Percentiles rank a stretch among this genome's conserved stretches.
Conservation (phyloP, 345 rosid genomes). For the Citrus unshiu region DNA sequence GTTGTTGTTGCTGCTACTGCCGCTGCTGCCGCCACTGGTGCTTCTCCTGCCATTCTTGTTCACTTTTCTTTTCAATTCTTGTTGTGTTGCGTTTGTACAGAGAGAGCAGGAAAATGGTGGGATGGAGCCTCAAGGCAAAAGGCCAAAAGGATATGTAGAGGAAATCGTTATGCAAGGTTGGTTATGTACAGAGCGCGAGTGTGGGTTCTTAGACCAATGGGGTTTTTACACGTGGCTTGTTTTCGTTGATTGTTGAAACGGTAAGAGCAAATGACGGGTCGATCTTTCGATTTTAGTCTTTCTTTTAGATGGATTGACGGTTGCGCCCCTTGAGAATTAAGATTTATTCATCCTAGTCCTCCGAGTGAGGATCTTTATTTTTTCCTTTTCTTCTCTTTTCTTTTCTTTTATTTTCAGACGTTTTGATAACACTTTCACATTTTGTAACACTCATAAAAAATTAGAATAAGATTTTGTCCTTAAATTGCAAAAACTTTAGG, state of each 20-base stretch:
- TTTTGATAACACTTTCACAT: neutral
- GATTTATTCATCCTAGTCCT: too few species aligned
- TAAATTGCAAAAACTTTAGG: too few species aligned
- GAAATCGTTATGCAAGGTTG: slow-evolving; percentile 12
- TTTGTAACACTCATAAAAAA: neutral
- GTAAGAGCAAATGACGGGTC: slow-evolving; percentile 6
- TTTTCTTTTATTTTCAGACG: too few species aligned
- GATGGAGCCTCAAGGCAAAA: neutral
- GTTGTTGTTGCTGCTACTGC: neutral
- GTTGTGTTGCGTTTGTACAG: too few species aligned
- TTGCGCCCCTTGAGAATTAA: neutral
- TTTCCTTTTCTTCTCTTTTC: too few species aligned
- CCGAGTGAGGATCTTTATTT: too few species aligned
- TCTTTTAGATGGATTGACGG: too few species aligned
- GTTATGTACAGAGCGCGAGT: neutral
- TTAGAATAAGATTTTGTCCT: too few species aligned
- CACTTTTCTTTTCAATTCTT: neutral
- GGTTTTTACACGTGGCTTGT: neutral
- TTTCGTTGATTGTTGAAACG: neutral
- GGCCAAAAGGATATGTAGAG: neutral
- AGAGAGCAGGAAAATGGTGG: slow-evolving; percentile 16
- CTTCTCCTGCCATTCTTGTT: neutral
- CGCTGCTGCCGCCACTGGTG: neutral
- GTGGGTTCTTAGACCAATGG: neutral
- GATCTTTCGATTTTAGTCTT: too few species aligned